Evolutionary conservation across 768 basidiomycete species (phyloP), one percentile per base, ranked within the genome.

Genomic region (Rhizopogon vesiculosus): DNA sequence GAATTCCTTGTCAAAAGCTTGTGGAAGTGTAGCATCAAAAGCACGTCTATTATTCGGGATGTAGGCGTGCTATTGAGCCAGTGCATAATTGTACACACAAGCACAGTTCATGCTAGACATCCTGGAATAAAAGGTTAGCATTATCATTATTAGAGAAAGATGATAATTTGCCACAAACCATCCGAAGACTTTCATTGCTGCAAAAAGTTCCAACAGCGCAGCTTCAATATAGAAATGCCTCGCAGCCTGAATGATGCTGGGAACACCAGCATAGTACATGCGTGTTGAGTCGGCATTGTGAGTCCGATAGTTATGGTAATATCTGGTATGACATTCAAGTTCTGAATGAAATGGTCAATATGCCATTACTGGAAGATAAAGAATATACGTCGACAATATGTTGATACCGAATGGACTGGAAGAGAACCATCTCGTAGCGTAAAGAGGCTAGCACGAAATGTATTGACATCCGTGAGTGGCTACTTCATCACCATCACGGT

Each of bases 371-470:
- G 3, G 29, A 22, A 35, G 18, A 55, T 42, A 41, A 49, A 51
- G 42, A 42, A 45, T 25, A 22, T 45, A 61, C 60, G 12, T 38
- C 56, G 56, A 51, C 69, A 70, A 56, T 70, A 69, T 1, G 65
- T 56, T 15, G 62, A n/a, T n/a, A n/a, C n/a, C n/a, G n/a, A n/a
- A n/a, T n/a, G n/a, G n/a, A n/a, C n/a, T n/a, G n/a, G n/a, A 66
- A 68, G 46, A 1, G 62, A 53, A 19, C 69, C 64, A 39, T 60
- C 31, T 18, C 57, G 22, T n/a, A 67, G 45, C 0, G 63, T 68
- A 44, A 57, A 64, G 9, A 67, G 56, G 3, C 61, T 60, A 9
- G 60, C 63, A 42, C 60, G 57, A 58, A 3, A 59, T 64, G 18
- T 45, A 29, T 44, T 42, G 22, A 19, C 45, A 42, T 19, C 42